Conservation (phyloP, 2,329 filamentous ascomycete species). For the Emericellopsis atlantica region DNA sequence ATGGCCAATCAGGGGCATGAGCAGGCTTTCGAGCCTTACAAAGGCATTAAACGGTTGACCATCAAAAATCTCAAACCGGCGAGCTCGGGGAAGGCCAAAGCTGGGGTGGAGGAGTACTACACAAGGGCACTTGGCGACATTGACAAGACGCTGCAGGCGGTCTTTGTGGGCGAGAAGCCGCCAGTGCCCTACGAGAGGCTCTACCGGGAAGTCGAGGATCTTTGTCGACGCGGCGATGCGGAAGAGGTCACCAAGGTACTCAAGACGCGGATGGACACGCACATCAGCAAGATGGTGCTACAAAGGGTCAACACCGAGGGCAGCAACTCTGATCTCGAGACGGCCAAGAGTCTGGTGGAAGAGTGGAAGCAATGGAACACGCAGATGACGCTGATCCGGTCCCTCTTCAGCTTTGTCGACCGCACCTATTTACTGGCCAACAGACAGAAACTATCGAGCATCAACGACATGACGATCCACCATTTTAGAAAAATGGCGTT, state of each 20-base stretch:
- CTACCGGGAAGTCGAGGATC: conserved; percentile 82
- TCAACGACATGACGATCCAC: conserved; percentile 69
- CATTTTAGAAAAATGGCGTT: conserved; percentile 58
- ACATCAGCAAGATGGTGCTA: conserved; percentile 52
- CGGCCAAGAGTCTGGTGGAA: conserved; percentile 41
- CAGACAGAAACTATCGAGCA: conserved; percentile 53
- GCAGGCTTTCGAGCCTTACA: conserved; percentile 54
- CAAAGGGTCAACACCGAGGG: conserved; percentile 36
- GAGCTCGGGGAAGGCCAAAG: conserved; percentile 27
- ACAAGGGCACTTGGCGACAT: conserved; percentile 63
- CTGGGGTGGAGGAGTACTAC: conserved; percentile 67
- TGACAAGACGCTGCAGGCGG: conserved; percentile 55
- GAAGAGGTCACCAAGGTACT: conserved; percentile 55
- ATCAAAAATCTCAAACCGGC: conserved; percentile 78
- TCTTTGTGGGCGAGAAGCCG: conserved; percentile 56
- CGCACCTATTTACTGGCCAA: conserved; percentile 62
- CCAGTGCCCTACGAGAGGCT: conserved; percentile 73
- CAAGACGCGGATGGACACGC: conserved; percentile 49
- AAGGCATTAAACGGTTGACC: conserved; percentile 73
- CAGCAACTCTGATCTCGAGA: conserved; percentile 44
- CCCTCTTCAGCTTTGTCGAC: conserved; percentile 89
- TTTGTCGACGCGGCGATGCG: conserved; percentile 69
- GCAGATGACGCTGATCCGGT: conserved; percentile 66
- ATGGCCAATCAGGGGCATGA: conserved; percentile 14
- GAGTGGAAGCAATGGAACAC: conserved; percentile 69